phyloP scores from a whole-genome alignment of 2,329 filamentous ascomycete genomes.

The Thelonectria rubi region DNA sequence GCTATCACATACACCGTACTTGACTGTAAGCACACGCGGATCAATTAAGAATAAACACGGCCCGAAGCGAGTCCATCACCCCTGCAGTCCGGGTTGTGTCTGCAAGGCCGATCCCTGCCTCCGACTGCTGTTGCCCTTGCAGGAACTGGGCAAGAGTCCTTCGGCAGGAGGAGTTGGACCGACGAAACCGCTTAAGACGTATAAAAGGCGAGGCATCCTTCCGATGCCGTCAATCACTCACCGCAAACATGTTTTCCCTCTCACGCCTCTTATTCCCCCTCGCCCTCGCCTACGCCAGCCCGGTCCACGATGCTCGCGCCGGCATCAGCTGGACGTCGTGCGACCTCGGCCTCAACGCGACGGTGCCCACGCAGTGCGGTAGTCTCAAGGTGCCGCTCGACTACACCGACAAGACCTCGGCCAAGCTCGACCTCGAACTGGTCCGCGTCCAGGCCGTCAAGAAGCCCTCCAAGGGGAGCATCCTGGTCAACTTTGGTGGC shows the following conservation, averaged over 20 bases:
- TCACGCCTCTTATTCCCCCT: not conserved
- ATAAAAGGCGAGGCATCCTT: too few relatives aligned
- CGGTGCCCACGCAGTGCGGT: slow-evolving; percentile 15
- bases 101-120: too few relatives aligned
- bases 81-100: too few relatives aligned
- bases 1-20: too few relatives aligned
- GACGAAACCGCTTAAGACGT: too few relatives aligned
- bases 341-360: not conserved
- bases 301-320: not conserved
- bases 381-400: slow-evolving; percentile 25
- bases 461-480: slow-evolving; percentile 41
- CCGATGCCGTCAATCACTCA: not conserved
- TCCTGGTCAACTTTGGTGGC: slow-evolving; percentile 45
- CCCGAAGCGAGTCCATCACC: too few relatives aligned
- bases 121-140: too few relatives aligned
- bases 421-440: slow-evolving; percentile 23
- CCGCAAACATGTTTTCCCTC: not conserved
- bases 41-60: too few relatives aligned
- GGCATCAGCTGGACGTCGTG: slow-evolving; percentile 20
- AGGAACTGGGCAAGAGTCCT: too few relatives aligned
- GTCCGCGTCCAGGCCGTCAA: slow-evolving; percentile 24
- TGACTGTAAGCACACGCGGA: too few relatives aligned
- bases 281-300: not conserved
- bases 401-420: slow-evolving; percentile 13
- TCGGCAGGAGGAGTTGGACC: too few relatives aligned